Evolutionary conservation across 148 eudicot species (phyloP).

Genomic region (Beta vulgaris): DNA sequence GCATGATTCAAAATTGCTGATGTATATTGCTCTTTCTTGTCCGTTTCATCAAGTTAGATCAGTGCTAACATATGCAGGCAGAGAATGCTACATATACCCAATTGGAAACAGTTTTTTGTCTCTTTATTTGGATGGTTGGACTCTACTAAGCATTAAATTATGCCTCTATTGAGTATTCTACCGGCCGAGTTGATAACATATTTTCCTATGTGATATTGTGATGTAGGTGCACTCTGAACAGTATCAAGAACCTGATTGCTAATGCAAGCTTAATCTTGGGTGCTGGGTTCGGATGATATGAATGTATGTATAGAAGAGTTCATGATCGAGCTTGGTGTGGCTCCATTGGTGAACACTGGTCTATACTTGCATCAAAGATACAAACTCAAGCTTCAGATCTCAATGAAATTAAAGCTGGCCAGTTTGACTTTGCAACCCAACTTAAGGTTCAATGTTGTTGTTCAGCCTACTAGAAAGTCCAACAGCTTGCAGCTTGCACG

Average conservation of each 20-base stretch:
- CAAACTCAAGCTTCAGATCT: neutral
- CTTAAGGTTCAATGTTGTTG: neutral
- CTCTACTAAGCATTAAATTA: too few species aligned
- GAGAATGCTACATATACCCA: too few species aligned
- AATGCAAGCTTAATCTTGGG: neutral
- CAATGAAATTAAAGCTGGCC: neutral
- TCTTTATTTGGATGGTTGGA: too few species aligned
- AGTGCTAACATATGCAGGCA: neutral
- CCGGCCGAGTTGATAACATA: too few species aligned
- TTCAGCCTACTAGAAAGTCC: neutral
- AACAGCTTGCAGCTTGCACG: too few species aligned
- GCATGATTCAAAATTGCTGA: neutral
- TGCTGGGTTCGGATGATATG: neutral
- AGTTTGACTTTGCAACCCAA: neutral
- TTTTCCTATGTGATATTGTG: too few species aligned
- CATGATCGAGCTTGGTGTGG: neutral
- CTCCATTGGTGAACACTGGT: neutral
- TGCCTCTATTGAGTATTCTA: too few species aligned
- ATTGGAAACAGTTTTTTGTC: too few species aligned
- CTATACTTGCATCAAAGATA: neutral
- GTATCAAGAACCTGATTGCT: neutral
- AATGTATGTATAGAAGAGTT: neutral
- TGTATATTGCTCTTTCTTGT: neutral
- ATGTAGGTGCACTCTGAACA: neutral
- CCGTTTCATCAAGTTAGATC: constrained; percentile 2